Percentiles rank a stretch among this genome's conserved stretches.
These are phyloP conservation scores for Arabis alpina DNA, from an alignment of 345 rosid species.

Conservation along the genomic window DNA sequence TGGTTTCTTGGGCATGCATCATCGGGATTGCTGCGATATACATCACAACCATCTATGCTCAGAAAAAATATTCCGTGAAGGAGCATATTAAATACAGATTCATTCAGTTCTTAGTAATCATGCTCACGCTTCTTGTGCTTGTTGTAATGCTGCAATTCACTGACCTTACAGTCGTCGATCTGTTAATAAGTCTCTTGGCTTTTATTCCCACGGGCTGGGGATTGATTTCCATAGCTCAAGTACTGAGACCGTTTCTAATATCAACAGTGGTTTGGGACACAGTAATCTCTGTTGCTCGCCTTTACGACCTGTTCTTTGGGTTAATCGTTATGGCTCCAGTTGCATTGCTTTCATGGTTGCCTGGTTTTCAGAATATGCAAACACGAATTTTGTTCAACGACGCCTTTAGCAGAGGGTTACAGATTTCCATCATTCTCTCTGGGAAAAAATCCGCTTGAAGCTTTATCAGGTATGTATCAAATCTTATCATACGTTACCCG, in stretches of 20 bases:
- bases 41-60: slow-evolving; percentile 65
- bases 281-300: slow-evolving; percentile 79
- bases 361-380: slow-evolving; percentile 95
- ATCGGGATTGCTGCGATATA: slow-evolving; percentile 60
- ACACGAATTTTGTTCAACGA: slow-evolving; percentile 86
- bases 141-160: slow-evolving; percentile 74
- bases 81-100: slow-evolving; percentile 87
- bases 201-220: slow-evolving; percentile 97
- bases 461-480: slow-evolving; percentile 27
- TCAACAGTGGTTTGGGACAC: slow-evolving; percentile 67
- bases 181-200: slow-evolving; percentile 82
- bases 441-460: slow-evolving; percentile 67
- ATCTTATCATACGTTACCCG: slow-evolving; percentile 12
- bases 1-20: slow-evolving; percentile 78
- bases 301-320: slow-evolving; percentile 79
- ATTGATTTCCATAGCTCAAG: slow-evolving; percentile 74
- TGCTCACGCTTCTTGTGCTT: slow-evolving; percentile 58
- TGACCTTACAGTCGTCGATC: slow-evolving; percentile 56
- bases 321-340: slow-evolving; percentile 82
- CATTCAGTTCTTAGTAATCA: slow-evolving; percentile 80
- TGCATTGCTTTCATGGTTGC: slow-evolving; percentile 90
- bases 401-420: slow-evolving; percentile 89
- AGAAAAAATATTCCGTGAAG: slow-evolving; percentile 67
- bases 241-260: slow-evolving; percentile 66
- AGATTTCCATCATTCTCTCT: slow-evolving; percentile 77